Evolutionary conservation across 331 rosid species (phyloP), one percentile per base, ranked within the genome.

Genomic region (Stylosanthes scabra): DNA sequence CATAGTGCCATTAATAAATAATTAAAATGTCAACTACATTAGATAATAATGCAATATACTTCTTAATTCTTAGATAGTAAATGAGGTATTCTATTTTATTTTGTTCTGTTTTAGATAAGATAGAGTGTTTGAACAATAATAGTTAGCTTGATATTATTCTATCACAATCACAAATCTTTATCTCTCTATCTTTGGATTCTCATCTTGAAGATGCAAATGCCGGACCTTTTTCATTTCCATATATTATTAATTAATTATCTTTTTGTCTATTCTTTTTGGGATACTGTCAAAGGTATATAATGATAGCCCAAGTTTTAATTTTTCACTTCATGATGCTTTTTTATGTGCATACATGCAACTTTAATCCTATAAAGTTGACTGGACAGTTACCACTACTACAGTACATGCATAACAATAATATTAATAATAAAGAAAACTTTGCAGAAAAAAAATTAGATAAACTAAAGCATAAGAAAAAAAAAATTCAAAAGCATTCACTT

Each of bases 171-270:
- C 25, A 20, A 20, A 20, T 20, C 1, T 20, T 1, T 20, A 20
- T 70, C 54, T 20, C 64, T 66, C 69, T 14, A 51, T 78, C 81
- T 78, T 83, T 74, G 86, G 86, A 83, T 83, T 78, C 86, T 83
- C 60, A 70, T 75, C 59, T 74, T 66, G 70, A 50, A 56, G 74
- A 57, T 54, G 69, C 59, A 62, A 14, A 49, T 79, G 72, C 20
- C 6, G 1, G 34, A 39, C 31, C 78, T 74, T 68, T 65, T 68
- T 65, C 63, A 9, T 34, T 79, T 60, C 69, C 66, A 34, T 8
- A 3, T 34, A 6, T 34, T 34, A 34, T 34, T 34, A 34, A 3
- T 34, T 34, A 34, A 3, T 34, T 34, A 3, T 34, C 39, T 34
- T 34, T 34, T 57, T 64, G 72, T 62, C 63, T 80, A 52, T 67